Conservation (phyloP, 2,329 filamentous ascomycete species). For the Trichophyton rubrum region DNA sequence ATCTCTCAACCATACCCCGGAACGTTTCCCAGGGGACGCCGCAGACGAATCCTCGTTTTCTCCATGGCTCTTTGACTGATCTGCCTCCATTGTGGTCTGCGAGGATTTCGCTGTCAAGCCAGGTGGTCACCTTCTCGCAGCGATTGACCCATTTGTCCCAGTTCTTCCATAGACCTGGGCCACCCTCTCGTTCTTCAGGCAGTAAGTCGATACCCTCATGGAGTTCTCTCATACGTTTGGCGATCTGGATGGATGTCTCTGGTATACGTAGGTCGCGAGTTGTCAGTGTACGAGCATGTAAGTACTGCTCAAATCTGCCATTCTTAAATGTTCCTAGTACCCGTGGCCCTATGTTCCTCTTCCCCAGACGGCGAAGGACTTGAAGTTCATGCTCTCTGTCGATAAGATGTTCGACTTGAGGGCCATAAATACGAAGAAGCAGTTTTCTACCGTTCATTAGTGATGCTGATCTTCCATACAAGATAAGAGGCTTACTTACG, state of each 20-base stretch:
- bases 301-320: constrained; percentile 89
- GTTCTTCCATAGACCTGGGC: constrained; percentile 76
- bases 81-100: constrained; percentile 33
- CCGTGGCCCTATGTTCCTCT: constrained; percentile 85
- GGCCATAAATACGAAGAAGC: constrained; percentile 82
- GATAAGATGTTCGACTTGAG: constrained; percentile 89
- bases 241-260: constrained; percentile 81
- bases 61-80: constrained; percentile 46
- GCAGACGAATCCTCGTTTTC: constrained; percentile 61
- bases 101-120: constrained; percentile 47
- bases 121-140: constrained; percentile 41
- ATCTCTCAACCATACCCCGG: constrained; percentile 59
- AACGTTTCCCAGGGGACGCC: constrained; percentile 75
- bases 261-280: constrained; percentile 63
- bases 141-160: constrained; percentile 84
- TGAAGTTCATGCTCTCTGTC: constrained; percentile 81
- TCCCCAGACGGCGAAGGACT: constrained; percentile 71
- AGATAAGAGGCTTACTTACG: constrained; percentile 31
- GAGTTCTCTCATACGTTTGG: constrained; percentile 92
- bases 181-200: constrained; percentile 60
- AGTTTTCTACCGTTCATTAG: constrained; percentile 47
- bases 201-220: constrained; percentile 87
- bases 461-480: background rate
- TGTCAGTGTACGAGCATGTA: constrained; percentile 71
- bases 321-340: constrained; percentile 87